A percentile compares a stretch with the other conserved stretches of the same genome.
phyloP scores from a whole-genome alignment of 139 green algal genomes.

The Yamagishiella unicocca region DNA sequence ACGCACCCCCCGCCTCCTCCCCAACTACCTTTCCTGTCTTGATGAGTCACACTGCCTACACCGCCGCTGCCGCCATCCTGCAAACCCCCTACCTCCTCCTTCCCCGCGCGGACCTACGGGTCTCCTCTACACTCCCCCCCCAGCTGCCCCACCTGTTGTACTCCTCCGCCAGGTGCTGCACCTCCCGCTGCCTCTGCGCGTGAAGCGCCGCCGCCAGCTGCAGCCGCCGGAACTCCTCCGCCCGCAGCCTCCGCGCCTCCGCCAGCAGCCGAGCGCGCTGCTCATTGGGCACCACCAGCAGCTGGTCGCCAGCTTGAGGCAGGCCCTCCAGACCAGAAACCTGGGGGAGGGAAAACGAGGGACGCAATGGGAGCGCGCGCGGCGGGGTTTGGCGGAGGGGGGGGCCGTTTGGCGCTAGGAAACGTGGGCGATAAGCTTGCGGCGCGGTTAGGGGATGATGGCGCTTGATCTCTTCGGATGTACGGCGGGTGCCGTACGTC shows the following conservation, averaged over 20 bases:
- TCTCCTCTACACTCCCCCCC: not conserved
- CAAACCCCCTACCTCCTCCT: not conserved
- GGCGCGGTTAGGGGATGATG: too few species aligned
- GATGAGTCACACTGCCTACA: not conserved
- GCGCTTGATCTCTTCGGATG: too few species aligned
- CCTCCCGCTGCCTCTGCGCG: constrained; percentile 43
- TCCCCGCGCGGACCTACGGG: not conserved
- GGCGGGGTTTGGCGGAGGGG: not conserved
- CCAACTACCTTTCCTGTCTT: not conserved
- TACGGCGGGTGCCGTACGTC: not conserved
- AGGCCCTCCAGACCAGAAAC: constrained; percentile 77
- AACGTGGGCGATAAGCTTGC: too few species aligned
- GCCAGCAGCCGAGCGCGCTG: constrained; percentile 12
- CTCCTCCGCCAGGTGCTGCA: constrained; percentile 23
- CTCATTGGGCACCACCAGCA: constrained; percentile 64
- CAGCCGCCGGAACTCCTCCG: constrained; percentile 57
- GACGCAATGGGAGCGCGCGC: not conserved
- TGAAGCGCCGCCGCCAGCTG: constrained; percentile 58
- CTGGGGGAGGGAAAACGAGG: not conserved
- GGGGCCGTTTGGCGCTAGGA: too few species aligned
- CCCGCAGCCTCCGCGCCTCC: constrained; percentile 15
- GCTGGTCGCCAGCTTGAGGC: constrained; percentile 86
- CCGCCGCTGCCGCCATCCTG: not conserved
- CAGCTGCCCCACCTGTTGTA: not conserved
- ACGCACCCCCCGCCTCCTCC: too few species aligned